A percentile compares a stretch with the other conserved stretches of the same genome.
Conservation (phyloP, 2,329 filamentous ascomycete genomes). For the Aspergillus niger region DNA sequence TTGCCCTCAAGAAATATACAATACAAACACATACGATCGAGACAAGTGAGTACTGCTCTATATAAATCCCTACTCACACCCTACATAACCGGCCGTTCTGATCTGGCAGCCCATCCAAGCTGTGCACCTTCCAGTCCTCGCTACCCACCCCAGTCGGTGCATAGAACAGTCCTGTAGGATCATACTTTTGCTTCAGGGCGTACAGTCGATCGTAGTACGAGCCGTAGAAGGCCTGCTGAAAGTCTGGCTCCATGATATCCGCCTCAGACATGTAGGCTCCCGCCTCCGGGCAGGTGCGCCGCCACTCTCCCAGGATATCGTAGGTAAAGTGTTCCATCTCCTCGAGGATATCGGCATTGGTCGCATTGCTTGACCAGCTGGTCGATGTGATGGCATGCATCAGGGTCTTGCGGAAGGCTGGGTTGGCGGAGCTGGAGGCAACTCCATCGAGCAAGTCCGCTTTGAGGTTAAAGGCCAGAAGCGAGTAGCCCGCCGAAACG, state of each 20-base stretch:
- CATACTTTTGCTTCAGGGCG: conserved; percentile 55
- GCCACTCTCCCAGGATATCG: conserved; percentile 26
- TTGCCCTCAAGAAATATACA: too few relatives aligned
- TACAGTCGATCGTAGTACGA: conserved; percentile 30
- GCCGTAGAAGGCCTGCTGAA: conserved; percentile 36
- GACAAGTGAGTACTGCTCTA: conserved; percentile 32
- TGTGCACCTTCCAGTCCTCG: conserved; percentile 51
- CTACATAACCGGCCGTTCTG: conserved; percentile 48
- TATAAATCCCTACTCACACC: neutral
- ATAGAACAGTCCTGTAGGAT: conserved; percentile 54
- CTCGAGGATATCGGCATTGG: conserved; percentile 41
- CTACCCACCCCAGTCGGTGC: conserved; percentile 55
- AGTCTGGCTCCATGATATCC: conserved; percentile 44
- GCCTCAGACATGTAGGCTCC: conserved; percentile 51
- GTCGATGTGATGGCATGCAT: conserved; percentile 30
- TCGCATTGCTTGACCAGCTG: conserved; percentile 25
- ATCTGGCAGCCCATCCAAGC: conserved; percentile 30
- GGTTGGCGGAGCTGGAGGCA: conserved; percentile 26
- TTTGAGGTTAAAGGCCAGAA: conserved; percentile 39
- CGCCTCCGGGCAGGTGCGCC: conserved; percentile 26
- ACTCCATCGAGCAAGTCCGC: conserved; percentile 25
- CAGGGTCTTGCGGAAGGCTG: conserved; percentile 28
- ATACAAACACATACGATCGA: neutral
- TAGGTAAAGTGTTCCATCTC: conserved; percentile 27
- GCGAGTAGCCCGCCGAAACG: conserved; percentile 27